Percentiles rank a stretch among this genome's conserved stretches.
Conservation (phyloP, 2,329 filamentous ascomycete species). For the Xylaria sp. region DNA sequence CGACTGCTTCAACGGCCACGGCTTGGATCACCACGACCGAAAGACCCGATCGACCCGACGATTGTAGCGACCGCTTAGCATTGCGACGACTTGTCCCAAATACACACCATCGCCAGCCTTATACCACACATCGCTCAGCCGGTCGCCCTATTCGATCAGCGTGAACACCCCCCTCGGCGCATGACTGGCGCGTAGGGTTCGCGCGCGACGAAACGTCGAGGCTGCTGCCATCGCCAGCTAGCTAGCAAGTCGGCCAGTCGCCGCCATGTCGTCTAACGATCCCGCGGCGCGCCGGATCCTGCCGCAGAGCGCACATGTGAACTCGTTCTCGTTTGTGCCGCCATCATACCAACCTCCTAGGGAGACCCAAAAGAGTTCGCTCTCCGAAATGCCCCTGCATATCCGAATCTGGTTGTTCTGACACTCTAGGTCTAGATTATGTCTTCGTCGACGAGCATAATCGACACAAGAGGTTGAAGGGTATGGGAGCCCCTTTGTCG, state of each 20-base stretch:
- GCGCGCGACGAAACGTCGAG: conserved; percentile 27
- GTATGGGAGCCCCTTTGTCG: conserved; percentile 53
- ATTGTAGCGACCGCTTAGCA: neutral
- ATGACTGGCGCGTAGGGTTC: conserved; percentile 19
- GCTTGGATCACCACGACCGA: conserved; percentile 10
- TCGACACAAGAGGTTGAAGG: conserved; percentile 94
- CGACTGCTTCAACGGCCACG: neutral
- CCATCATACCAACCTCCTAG: conserved; percentile 63
- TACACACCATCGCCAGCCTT: neutral
- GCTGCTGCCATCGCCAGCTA: conserved; percentile 39
- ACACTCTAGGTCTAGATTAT: conserved; percentile 70
- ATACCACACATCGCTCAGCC: neutral
- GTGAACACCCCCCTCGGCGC: conserved; percentile 12
- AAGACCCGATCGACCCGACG: conserved; percentile 1
- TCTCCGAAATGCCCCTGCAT: conserved; percentile 17
- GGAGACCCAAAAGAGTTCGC: conserved; percentile 84
- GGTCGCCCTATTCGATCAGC: neutral
- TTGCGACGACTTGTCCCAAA: neutral
- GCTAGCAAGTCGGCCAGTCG: conserved; percentile 38
- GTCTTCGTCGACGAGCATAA: conserved; percentile 99
- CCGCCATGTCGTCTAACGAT: conserved; percentile 61
- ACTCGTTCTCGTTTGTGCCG: conserved; percentile 77
- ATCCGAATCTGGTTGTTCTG: conserved; percentile 22
- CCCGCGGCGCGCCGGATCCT: conserved; percentile 65
- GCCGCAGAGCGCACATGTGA: conserved; percentile 72